These are phyloP conservation scores for Irpex rosettiformis DNA, from an alignment of 1,284 basidiomycete species.

Conservation along the genomic window DNA sequence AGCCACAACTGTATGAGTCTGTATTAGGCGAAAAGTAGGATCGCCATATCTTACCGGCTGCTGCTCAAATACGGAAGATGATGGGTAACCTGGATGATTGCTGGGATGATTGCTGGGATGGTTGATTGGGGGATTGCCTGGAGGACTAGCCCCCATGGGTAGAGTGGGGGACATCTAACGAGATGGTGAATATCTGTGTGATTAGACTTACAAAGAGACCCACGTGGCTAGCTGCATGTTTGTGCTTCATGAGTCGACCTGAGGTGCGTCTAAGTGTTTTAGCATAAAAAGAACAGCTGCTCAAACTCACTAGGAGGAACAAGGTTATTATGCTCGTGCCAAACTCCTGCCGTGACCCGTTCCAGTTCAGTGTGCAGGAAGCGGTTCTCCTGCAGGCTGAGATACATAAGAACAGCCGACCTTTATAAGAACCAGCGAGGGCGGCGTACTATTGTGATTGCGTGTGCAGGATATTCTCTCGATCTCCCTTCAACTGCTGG, in stretches of 20 bases:
- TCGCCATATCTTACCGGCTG: too few relatives aligned
- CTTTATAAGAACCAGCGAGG: background rate
- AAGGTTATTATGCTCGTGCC: background rate
- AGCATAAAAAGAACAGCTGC: background rate
- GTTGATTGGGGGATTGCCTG: background rate
- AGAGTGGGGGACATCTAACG: background rate
- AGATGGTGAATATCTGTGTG: background rate
- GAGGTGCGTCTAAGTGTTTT: background rate
- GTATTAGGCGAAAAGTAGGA: too few relatives aligned
- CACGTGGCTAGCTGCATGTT: background rate
- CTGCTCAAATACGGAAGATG: too few relatives aligned
- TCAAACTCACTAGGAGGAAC: background rate
- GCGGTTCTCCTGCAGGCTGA: background rate
- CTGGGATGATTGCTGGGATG: background rate
- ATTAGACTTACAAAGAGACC: background rate
- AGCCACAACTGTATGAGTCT: too few relatives aligned
- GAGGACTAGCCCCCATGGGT: too few relatives aligned
- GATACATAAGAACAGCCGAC: background rate
- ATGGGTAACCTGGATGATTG: too few relatives aligned
- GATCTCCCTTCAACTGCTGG: conserved; percentile 7
- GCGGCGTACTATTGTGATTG: background rate
- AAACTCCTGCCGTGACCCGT: background rate
- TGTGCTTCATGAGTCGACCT: background rate
- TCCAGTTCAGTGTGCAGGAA: background rate
- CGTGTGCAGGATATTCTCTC: background rate